Percentiles rank a stretch among this genome's conserved stretches.
Evolutionary conservation across 2,329 filamentous ascomycete genomes (phyloP).

Genomic region (Arachnopeziza araneosa): DNA sequence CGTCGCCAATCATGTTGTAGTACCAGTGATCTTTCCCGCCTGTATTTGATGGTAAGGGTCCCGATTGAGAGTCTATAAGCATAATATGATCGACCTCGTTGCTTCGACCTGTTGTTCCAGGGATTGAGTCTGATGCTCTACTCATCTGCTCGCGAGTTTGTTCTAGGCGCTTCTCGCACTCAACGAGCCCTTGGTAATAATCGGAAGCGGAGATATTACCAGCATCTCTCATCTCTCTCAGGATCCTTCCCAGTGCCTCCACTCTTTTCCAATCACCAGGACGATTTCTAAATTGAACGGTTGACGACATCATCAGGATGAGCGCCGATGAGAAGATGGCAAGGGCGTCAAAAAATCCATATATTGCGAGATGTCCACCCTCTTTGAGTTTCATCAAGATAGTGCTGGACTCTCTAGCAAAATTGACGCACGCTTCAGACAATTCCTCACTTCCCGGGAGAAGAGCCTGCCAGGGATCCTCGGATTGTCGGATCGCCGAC

Average conservation of each 20-base stretch:
- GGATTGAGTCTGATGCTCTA: background rate
- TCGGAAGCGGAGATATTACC: slow-evolving; percentile 21
- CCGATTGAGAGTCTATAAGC: too few relatives aligned
- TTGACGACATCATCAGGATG: slow-evolving; percentile 34
- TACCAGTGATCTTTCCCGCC: background rate
- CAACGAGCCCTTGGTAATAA: slow-evolving; percentile 17
- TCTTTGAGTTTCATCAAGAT: slow-evolving; percentile 35
- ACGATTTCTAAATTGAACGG: slow-evolving; percentile 8
- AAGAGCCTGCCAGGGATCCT: background rate
- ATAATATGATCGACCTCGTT: background rate
- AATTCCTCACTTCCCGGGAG: background rate
- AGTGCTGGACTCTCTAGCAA: slow-evolving; percentile 33
- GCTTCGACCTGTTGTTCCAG: background rate
- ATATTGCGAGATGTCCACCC: slow-evolving; percentile 34
- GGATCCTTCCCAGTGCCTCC: slow-evolving; percentile 14
- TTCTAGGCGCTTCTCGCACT: background rate
- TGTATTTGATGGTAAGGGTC: background rate
- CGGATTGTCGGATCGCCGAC: background rate
- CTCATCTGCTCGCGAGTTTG: background rate
- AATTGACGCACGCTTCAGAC: slow-evolving; percentile 35
- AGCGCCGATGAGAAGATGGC: slow-evolving; percentile 35
- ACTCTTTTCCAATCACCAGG: slow-evolving; percentile 15
- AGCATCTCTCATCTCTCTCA: slow-evolving; percentile 20
- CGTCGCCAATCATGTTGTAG: background rate
- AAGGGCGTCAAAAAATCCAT: slow-evolving; percentile 36